Evolutionary conservation across 768 basidiomycete species (phyloP), one percentile per base, ranked within the genome.

Genomic region (Agrocybe chaxingu): DNA sequence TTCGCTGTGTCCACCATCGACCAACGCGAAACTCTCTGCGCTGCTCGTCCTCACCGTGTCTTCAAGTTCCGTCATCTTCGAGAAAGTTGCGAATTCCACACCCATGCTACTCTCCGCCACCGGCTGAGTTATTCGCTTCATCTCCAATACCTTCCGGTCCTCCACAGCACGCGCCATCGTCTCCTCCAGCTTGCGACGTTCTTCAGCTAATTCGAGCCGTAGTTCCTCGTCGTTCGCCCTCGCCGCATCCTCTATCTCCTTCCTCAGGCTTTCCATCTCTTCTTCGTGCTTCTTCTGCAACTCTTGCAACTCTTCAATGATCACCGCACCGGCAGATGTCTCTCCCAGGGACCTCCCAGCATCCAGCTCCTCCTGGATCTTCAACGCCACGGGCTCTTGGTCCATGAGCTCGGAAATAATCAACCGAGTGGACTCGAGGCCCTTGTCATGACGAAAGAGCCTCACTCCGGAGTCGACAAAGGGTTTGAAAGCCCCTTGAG

Each of bases 401-500:
- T 48, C 35, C 32, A 50, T 32, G 56, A 76, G 55, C 39, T 63
- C 60, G 30, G 67, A 64, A 1, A 78, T 41, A 42, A 74, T 60
- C 24, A 58, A 43, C 0, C 60, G 64, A 1, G 75, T 63, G 9
- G 66, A 67, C 3, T 58, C 42, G 34, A 62, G 57, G 2, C 64
- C 65, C 32, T 66, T 67, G 31, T 58, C 56, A 45, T 76, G 71
- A 19, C 76, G 72, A 7, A 68, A 55, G 10, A 78, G 47, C 8
- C 51, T 51, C 1, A 76, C 73, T 10, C 75, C 73, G 56, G 66
- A 67, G 36, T 74, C 68, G 30, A 77, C 61, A 19, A 68, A 69
- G 18, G 72, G 65, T 53, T 74, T 73, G 64, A 76, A 78, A 55
- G 74, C 48, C 3, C 46, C 41, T n/a, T 37, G 52, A 9, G 47